Evolutionary conservation across 768 basidiomycete genomes (phyloP).

Genomic region (Amyloporia xantha): DNA sequence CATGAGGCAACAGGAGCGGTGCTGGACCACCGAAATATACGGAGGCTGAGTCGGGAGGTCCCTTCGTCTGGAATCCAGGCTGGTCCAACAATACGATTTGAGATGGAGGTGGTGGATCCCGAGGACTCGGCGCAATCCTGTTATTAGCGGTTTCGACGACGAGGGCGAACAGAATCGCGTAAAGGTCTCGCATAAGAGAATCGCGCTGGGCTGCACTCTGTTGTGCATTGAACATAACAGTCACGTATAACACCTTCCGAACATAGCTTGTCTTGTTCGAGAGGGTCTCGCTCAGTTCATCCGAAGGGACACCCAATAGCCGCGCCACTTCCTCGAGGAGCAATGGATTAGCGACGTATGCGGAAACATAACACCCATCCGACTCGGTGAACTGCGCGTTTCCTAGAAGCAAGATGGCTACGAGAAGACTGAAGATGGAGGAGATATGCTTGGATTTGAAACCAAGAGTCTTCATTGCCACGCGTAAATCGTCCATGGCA

Average conservation of each 20-base stretch:
- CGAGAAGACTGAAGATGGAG: constrained; percentile 74
- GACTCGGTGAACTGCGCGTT: constrained; percentile 77
- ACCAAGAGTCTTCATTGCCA: constrained; percentile 73
- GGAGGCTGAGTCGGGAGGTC: constrained; percentile 53
- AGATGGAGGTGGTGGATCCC: constrained; percentile 49
- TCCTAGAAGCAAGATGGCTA: constrained; percentile 75
- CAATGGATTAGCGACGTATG: constrained; percentile 40
- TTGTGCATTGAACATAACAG: constrained; percentile 67
- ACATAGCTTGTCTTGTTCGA: constrained; percentile 90
- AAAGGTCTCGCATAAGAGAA: constrained; percentile 72
- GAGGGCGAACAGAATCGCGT: constrained; percentile 84
- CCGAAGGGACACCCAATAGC: constrained; percentile 68
- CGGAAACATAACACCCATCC: constrained; percentile 59
- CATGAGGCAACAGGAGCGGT: constrained; percentile 70
- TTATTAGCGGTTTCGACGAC: constrained; percentile 86
- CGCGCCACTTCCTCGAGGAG: constrained; percentile 65
- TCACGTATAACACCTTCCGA: constrained; percentile 82
- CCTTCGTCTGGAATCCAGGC: constrained; percentile 77
- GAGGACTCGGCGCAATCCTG: constrained; percentile 51
- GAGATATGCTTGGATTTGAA: constrained; percentile 88
- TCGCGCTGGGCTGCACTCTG: constrained; percentile 75
- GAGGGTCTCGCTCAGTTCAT: constrained; percentile 73
- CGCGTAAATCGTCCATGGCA: constrained; percentile 76
- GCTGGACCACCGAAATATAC: constrained; percentile 53
- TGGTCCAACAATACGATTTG: constrained; percentile 75